Base-by-base conservation (phyloP, 768 basidiomycete genomes). In the Tephrocybe sp. region DNA sequence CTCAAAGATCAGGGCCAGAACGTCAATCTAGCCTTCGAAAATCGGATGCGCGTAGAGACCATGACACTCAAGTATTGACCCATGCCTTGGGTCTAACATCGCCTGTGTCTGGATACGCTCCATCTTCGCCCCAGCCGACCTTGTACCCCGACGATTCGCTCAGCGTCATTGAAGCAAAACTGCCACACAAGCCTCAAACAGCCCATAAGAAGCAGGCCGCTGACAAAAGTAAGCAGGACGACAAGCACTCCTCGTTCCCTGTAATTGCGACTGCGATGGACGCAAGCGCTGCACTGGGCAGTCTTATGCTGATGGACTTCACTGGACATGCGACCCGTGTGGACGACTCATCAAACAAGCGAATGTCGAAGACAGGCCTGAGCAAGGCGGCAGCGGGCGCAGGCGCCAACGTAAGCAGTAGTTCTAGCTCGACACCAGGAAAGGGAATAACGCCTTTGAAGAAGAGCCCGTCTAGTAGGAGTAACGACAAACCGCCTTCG, bases 121-220 rank as follows among this genome's bases (percentile, higher is more conserved):
- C 62, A 18, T 66, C 73, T 39, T 73, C 78, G 13, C 84, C 84
- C 9, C 80, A 79, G 55, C 79, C 79, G 11, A 84, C 83, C 7
- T 57, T 87, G 48, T 85, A 81, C 59, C 85, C 86, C 3, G 86
- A 88, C 49, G 86, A 88, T 63, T 87, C 84, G 7, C 69, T 85
- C 65, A 85, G 83, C 51, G 71, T 84, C 33, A 72, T 77, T 4
- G 78, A 75, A 13, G 68, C 70, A 42, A 68, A 31, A 29, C 51
- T 40, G 9, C 31, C 47, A 15, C 25, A 44, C 41, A 59, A 40
- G 24, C 64, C 51, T 53, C 51, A 36, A n/a, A 46, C 49, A 27
- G n/a, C 39, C 24, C 48, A 43, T 22, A 52, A 50, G 42, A 60
- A 54, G 30, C 50, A 40, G 25, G 31, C n/a, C 18, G 36, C 34